phyloP scores from a whole-genome alignment of 2,329 filamentous ascomycete species.

The Tolypocladium cylindrosporum region DNA sequence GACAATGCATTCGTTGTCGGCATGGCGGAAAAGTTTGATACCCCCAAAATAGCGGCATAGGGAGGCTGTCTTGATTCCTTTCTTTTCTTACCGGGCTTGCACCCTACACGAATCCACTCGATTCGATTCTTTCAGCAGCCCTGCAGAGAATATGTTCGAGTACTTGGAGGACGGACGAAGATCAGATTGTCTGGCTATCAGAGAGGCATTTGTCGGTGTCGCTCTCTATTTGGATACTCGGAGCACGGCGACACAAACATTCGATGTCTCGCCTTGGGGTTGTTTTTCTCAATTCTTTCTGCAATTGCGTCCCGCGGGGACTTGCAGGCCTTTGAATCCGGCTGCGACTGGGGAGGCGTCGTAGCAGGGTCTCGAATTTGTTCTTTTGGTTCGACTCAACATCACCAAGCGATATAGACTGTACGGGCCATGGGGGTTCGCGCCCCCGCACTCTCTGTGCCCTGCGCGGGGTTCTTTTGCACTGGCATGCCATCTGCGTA shows the following conservation, averaged over 20 bases:
- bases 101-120: not conserved
- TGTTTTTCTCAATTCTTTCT: not conserved
- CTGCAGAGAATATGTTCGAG: slow-evolving; percentile 2
- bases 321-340: not conserved
- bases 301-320: not conserved
- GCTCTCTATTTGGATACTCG: not conserved
- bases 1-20: slow-evolving; percentile 12
- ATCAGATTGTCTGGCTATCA: not conserved
- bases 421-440: slow-evolving; percentile 26
- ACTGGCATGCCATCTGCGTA: slow-evolving; percentile 15
- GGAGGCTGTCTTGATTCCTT: slow-evolving; percentile 11
- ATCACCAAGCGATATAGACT: slow-evolving; percentile 24
- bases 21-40: slow-evolving; percentile 22
- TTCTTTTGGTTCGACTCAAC: slow-evolving; percentile 10
- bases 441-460: slow-evolving; percentile 12
- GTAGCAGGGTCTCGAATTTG: slow-evolving; percentile 8
- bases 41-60: slow-evolving; percentile 19
- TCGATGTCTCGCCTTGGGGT: not conserved
- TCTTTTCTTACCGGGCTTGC: not conserved
- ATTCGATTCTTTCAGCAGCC: not conserved
- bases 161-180: not conserved
- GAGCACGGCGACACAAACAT: not conserved
- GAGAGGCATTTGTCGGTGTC: not conserved
- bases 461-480: slow-evolving; percentile 19
- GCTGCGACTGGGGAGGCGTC: not conserved